Evolutionary conservation across 306 rosid genomes (phyloP).

Genomic region (Fragaria iinumae): DNA sequence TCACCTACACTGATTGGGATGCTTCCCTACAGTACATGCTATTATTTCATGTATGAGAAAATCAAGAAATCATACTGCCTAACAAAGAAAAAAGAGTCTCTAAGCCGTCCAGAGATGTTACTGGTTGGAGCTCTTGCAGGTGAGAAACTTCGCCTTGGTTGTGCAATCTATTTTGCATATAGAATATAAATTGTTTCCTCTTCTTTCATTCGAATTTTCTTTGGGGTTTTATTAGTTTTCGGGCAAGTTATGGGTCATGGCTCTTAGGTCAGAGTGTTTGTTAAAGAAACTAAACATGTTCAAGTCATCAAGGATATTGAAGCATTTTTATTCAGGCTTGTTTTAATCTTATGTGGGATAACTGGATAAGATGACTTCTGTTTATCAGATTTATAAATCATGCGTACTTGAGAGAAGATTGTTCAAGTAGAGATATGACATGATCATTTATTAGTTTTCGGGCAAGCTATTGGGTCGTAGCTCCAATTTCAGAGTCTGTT

Average conservation of each 20-base stretch:
- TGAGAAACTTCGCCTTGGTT: conserved; percentile 30
- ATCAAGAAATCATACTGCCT: conserved; percentile 75
- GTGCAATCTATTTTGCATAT: not conserved
- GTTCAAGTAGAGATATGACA: not conserved
- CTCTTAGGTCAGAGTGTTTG: not conserved
- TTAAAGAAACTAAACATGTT: not conserved
- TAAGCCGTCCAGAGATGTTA: conserved; percentile 86
- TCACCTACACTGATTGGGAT: conserved; percentile 89
- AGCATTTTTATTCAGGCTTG: not conserved
- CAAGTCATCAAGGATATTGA: not conserved
- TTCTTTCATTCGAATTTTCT: not conserved
- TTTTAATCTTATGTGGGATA: not conserved
- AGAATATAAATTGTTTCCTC: not conserved
- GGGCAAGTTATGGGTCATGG: not conserved
- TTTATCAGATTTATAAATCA: not conserved
- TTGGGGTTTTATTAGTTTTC: conserved; percentile 1
- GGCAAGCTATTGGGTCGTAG: not conserved
- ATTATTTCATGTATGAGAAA: conserved; percentile 91
- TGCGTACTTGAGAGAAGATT: not conserved
- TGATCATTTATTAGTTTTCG: not conserved
- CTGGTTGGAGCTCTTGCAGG: conserved; percentile 88
- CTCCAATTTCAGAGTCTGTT: not conserved
- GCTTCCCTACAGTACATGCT: conserved; percentile 98
- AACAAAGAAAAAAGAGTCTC: conserved; percentile 62
- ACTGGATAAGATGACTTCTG: not conserved